Evolutionary conservation across 257 asterid genomes (phyloP), one percentile per base, ranked within the genome.

Genomic region (Nicotiana sylvestris): DNA sequence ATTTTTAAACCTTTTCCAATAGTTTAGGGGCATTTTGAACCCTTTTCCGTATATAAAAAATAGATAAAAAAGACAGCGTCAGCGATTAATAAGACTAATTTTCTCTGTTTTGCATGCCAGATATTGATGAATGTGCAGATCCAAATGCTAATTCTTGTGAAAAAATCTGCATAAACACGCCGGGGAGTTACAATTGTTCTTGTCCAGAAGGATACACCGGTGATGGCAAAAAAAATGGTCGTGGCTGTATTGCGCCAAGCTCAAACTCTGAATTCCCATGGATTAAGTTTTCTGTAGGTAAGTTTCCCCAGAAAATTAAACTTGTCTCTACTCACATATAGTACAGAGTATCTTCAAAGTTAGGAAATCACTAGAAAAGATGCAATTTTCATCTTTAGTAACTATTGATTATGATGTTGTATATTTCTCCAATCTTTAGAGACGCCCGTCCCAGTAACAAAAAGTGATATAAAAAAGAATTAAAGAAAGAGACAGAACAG

Each of bases 141-240:
- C 76, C 90, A 25, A 83, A 49, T 66, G 69, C 39, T 0, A 85
- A 88, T 64, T 56, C 68, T 2, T 89, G 94, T 61, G 87, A 82
- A 27, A 78, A 43, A 18, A 49, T 51, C 3, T 92, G 96, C 80
- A 82, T 9, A 5, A 92, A 88, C 61, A 56, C 69, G 27, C 76
- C 56, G n/a, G 96, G 94, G 2, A 81, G 90, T 80, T 92, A 83
- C 81, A 86, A 11, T 12, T 94, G 98, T 74, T 77, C 92, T n/a
- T 94, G 98, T 79, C 91, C 93, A 0, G 2, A 81, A 12, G 98
- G 97, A 65, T 82, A 83, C 49, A 62, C 7, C 29, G 97, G 97
- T 13, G 90, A 91, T 82, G 97, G 93, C n/a, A 80, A 15, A 85
- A 89, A 84, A 78, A 67, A 55, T 43, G 93, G 92, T 0, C 78